Evolutionary conservation across 805 yeast species (phyloP).

Genomic region (Saccharomycopsis fermentans): DNA sequence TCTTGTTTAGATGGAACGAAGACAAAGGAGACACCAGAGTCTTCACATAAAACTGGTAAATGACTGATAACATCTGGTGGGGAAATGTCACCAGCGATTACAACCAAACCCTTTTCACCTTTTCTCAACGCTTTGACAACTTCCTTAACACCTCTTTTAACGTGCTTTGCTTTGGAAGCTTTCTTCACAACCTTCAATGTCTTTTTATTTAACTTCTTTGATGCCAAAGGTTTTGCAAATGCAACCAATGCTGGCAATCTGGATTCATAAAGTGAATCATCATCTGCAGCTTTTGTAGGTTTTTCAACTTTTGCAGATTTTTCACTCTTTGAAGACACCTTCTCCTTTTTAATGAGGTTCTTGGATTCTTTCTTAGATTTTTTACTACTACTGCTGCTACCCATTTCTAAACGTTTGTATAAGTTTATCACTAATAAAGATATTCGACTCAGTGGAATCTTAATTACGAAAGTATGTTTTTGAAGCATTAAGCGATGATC

Average conservation of each 20-base stretch:
- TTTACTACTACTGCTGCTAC: conserved; percentile 17
- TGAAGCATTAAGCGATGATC: neutral
- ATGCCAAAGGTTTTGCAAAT: conserved; percentile 90
- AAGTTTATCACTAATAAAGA: too few relatives aligned
- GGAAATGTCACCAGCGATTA: conserved; percentile 96
- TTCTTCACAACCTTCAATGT: conserved; percentile 91
- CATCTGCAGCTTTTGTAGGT: conserved; percentile 40
- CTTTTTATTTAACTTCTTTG: conserved; percentile 92
- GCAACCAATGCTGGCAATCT: conserved; percentile 85
- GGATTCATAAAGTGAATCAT: conserved; percentile 55
- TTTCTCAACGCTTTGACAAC: conserved; percentile 96
- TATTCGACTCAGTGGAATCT: neutral
- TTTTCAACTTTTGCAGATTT: conserved; percentile 25
- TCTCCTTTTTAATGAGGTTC: conserved; percentile 8
- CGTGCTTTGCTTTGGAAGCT: conserved; percentile 97
- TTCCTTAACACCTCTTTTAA: conserved; percentile 97
- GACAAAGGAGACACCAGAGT: conserved; percentile 77
- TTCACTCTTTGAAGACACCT: conserved; percentile 10
- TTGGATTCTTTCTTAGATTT: conserved; percentile 17
- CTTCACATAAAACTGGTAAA: conserved; percentile 96
- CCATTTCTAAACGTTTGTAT: too few relatives aligned
- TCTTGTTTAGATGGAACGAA: conserved; percentile 97
- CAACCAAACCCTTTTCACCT: conserved; percentile 94
- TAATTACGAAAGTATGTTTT: neutral
- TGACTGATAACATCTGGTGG: conserved; percentile 97